phyloP scores from a whole-genome alignment of 2,329 filamentous ascomycete genomes.

The Cladosporium sp. region DNA sequence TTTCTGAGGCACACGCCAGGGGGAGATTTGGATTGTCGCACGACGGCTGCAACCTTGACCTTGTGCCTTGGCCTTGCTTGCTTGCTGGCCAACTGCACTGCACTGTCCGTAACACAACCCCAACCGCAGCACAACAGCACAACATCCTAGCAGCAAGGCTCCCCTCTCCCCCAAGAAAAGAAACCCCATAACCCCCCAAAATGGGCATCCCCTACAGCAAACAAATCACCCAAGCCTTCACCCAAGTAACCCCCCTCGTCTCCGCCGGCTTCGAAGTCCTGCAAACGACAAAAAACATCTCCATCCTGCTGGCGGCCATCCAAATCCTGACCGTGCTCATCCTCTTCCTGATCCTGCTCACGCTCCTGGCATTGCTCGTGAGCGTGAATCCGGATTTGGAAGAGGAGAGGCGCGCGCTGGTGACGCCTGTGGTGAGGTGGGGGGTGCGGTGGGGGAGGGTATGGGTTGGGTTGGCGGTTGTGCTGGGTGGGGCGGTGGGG shows the following conservation, averaged over 20 bases:
- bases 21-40: too few species aligned
- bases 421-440: constrained; percentile 40
- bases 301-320: constrained; percentile 43
- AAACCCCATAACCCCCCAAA: too few species aligned
- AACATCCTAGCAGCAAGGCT: too few species aligned
- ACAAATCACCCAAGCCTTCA: constrained; percentile 49
- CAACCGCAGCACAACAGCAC: too few species aligned
- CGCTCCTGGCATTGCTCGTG: constrained; percentile 38
- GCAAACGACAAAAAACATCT: constrained; percentile 47
- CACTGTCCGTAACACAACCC: too few species aligned
- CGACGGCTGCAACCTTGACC: too few species aligned
- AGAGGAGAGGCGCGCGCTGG: constrained; percentile 34
- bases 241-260: constrained; percentile 50
- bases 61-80: too few species aligned
- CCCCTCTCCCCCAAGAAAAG: too few species aligned
- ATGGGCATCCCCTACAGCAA: constrained; percentile 52
- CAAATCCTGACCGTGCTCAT: constrained; percentile 43
- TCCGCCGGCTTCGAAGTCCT: constrained; percentile 46
- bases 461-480: background rate
- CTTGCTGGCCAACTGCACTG: too few species aligned
- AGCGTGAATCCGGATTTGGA: constrained; percentile 47
- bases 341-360: constrained; percentile 36
- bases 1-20: too few species aligned
- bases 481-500: background rate
- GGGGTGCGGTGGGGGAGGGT: constrained; percentile 21